Evolutionary conservation across 2,329 filamentous ascomycete genomes (phyloP).

Genomic region (Mariannaea elegans): DNA sequence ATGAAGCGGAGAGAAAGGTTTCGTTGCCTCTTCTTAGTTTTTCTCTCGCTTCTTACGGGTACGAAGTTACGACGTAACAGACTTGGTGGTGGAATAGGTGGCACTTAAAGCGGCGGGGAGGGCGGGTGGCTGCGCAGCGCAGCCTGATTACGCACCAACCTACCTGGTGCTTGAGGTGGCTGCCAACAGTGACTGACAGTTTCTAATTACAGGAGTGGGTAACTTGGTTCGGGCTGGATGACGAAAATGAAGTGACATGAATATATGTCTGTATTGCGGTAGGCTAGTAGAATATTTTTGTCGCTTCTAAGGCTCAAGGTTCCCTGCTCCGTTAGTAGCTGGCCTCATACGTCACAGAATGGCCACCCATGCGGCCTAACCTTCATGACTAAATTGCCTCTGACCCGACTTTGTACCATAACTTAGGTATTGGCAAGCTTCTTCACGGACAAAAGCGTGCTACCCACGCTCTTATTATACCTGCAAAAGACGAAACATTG

Average conservation of each 20-base stretch:
- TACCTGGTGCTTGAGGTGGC: neutral
- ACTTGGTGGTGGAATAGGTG: slow-evolving; percentile 11
- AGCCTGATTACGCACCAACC: slow-evolving; percentile 23
- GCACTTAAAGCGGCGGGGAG: slow-evolving; percentile 16
- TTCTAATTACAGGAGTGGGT: slow-evolving; percentile 8
- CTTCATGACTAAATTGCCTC: neutral
- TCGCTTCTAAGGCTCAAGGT: neutral
- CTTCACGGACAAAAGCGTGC: neutral
- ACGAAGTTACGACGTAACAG: neutral
- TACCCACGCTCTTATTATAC: too few relatives aligned
- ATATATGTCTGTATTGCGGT: neutral
- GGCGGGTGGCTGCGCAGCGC: slow-evolving; percentile 24
- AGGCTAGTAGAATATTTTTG: neutral
- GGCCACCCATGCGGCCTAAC: neutral
- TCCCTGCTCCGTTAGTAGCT: neutral
- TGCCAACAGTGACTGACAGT: slow-evolving; percentile 12
- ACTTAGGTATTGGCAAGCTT: neutral
- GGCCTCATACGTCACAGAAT: neutral
- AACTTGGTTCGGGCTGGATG: neutral
- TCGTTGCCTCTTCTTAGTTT: slow-evolving; percentile 4
- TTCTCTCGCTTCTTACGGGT: neutral
- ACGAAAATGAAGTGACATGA: neutral
- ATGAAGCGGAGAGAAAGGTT: slow-evolving; percentile 14
- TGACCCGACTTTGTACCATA: neutral
- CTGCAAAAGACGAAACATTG: too few relatives aligned